These are phyloP conservation scores for Pyrus pyrifolia DNA, from an alignment of 306 rosid genomes.

Conservation along the genomic window DNA sequence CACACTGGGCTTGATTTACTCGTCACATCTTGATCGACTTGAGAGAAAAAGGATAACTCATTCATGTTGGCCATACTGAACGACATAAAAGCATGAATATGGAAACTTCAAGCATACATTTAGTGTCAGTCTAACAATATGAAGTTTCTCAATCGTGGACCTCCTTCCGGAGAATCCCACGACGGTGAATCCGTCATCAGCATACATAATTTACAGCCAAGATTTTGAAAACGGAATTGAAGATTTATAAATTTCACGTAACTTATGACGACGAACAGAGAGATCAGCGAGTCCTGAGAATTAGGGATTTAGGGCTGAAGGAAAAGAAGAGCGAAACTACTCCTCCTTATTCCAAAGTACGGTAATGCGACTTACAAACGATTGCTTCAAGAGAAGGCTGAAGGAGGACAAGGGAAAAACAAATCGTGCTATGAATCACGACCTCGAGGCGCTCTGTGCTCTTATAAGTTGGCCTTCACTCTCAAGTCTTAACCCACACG, in stretches of 20 bases:
- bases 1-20: slow-evolving; percentile 27
- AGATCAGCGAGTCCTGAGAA: slow-evolving; percentile 1
- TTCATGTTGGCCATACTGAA: no score
- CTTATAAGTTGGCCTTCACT: no score
- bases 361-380: not conserved
- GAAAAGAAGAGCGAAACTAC: not conserved
- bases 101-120: slow-evolving; percentile 24
- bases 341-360: not conserved
- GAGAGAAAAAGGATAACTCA: no score
- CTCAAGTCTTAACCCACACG: no score
- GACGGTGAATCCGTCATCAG: no score
- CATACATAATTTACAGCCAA: not conserved
- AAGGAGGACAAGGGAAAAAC: no score
- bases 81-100: no score
- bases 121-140: slow-evolving; percentile 27
- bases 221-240: not conserved
- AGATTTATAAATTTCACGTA: not conserved
- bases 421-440: no score
- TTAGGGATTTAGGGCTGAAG: slow-evolving; percentile 1
- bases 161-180: no score
- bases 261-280: not conserved
- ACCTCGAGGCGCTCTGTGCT: no score
- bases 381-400: no score
- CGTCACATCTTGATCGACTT: slow-evolving; percentile 27
- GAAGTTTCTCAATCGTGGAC: slow-evolving; percentile 32